phyloP scores from a whole-genome alignment of 768 basidiomycete species.

The Tricholoma matsutake region DNA sequence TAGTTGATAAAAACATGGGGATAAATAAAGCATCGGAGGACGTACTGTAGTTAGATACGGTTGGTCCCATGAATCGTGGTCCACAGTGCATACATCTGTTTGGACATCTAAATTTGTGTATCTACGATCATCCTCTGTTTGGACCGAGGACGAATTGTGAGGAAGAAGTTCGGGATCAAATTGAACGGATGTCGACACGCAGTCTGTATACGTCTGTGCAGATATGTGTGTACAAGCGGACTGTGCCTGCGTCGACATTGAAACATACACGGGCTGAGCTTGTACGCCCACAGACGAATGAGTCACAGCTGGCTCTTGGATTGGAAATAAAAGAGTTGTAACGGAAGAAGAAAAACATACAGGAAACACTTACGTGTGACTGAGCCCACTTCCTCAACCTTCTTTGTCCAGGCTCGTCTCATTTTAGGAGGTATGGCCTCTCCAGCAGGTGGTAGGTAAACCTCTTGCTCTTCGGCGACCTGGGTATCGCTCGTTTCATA shows the following conservation, averaged over 20 bases:
- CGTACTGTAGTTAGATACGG: slow-evolving; percentile 11
- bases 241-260: slow-evolving; percentile 37
- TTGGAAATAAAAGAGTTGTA: neutral
- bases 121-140: slow-evolving; percentile 14
- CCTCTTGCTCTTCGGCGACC: slow-evolving; percentile 39
- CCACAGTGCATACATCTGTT: slow-evolving; percentile 14
- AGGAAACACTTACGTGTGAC: slow-evolving; percentile 33
- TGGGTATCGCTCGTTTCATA: slow-evolving; percentile 41
- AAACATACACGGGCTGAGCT: slow-evolving; percentile 25
- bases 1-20: slow-evolving; percentile 7
- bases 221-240: slow-evolving; percentile 12
- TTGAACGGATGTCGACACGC: slow-evolving; percentile 19
- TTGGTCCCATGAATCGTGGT: neutral
- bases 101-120: slow-evolving; percentile 17
- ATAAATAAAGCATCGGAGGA: slow-evolving; percentile 3
- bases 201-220: slow-evolving; percentile 19
- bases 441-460: slow-evolving; percentile 20
- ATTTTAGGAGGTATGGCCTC: slow-evolving; percentile 59
- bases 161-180: slow-evolving; percentile 11
- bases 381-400: slow-evolving; percentile 41
- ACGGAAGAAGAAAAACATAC: neutral
- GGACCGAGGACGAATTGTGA: slow-evolving; percentile 12
- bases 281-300: slow-evolving; percentile 46
- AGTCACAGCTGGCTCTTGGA: slow-evolving; percentile 13
- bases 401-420: slow-evolving; percentile 57